Evolutionary conservation across 371 early-diverging fungal species (phyloP).

Genomic region (Saksenaea vasiformis): DNA sequence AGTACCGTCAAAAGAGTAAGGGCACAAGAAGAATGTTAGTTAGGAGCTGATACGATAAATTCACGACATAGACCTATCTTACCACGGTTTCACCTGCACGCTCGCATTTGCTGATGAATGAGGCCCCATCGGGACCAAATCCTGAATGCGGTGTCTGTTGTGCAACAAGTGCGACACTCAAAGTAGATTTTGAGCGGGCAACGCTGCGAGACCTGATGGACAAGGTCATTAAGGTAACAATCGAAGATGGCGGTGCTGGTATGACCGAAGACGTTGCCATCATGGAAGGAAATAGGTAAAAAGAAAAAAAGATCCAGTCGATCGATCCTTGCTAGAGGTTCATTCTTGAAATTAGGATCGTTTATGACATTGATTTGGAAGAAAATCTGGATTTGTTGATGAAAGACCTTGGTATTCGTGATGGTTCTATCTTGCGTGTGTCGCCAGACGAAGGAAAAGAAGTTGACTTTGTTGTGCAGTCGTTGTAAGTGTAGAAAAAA

Average conservation of each 20-base stretch:
- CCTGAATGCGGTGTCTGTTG: conserved; percentile 62
- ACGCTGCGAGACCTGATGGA: conserved; percentile 59
- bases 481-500: conserved; percentile 22
- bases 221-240: conserved; percentile 31
- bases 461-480: conserved; percentile 40
- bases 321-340: not conserved
- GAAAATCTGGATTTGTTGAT: conserved; percentile 72
- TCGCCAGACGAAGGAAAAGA: conserved; percentile 47
- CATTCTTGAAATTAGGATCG: conserved; percentile 46
- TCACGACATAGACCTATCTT: conserved; percentile 50
- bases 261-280: conserved; percentile 47
- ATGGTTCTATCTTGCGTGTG: conserved; percentile 61
- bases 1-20: conserved; percentile 60
- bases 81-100: conserved; percentile 48
- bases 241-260: conserved; percentile 53
- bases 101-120: conserved; percentile 52
- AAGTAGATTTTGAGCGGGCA: conserved; percentile 43
- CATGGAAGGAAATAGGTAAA: conserved; percentile 63
- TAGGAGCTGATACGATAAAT: not conserved
- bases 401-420: conserved; percentile 55
- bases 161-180: conserved; percentile 45
- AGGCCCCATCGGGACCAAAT: conserved; percentile 57
- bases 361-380: conserved; percentile 92
- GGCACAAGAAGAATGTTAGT: too few species aligned
- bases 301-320: too few species aligned